Conservation (phyloP, 23 red algal genomes). For the Gracilaria gracilis region DNA sequence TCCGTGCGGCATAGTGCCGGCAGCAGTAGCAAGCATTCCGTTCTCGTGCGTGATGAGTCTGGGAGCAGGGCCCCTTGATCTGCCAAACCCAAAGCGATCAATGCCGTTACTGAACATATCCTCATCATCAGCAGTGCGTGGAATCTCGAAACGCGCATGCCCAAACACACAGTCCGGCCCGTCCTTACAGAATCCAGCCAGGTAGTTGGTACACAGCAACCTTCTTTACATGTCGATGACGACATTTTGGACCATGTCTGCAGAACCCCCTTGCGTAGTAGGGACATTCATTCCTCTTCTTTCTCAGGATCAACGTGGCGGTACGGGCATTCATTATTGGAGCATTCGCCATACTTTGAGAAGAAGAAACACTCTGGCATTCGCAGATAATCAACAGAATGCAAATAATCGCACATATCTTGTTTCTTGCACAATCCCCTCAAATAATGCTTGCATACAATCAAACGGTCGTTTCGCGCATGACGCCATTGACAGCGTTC, state of each 20-base stretch:
- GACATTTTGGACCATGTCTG: constrained; percentile 94
- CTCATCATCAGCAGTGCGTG: constrained; percentile 84
- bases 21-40: constrained; percentile 68
- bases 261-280: constrained; percentile 99
- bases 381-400: constrained; percentile 83
- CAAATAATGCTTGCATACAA: constrained; percentile 99
- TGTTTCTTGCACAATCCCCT: constrained; percentile 99
- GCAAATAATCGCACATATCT: constrained; percentile 95
- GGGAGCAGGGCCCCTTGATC: constrained; percentile 57
- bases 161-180: constrained; percentile 97
- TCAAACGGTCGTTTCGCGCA: constrained; percentile 89
- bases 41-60: constrained; percentile 64
- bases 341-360: constrained; percentile 98
- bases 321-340: constrained; percentile 96
- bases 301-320: constrained; percentile 95
- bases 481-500: constrained; percentile 97
- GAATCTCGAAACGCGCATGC: constrained; percentile 97
- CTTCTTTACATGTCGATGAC: constrained; percentile 91
- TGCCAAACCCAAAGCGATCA: constrained; percentile 87
- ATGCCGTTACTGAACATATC: constrained; percentile 77
- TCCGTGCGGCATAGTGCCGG: constrained; percentile 35
- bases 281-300: constrained; percentile 96
- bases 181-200: constrained; percentile 95
- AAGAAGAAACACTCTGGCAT: constrained; percentile 99
- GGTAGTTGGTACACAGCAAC: constrained; percentile 96